Percentiles rank a stretch among this genome's conserved stretches.
phyloP scores from a whole-genome alignment of 208 protist genomes.

The Leishmania tropica region DNA sequence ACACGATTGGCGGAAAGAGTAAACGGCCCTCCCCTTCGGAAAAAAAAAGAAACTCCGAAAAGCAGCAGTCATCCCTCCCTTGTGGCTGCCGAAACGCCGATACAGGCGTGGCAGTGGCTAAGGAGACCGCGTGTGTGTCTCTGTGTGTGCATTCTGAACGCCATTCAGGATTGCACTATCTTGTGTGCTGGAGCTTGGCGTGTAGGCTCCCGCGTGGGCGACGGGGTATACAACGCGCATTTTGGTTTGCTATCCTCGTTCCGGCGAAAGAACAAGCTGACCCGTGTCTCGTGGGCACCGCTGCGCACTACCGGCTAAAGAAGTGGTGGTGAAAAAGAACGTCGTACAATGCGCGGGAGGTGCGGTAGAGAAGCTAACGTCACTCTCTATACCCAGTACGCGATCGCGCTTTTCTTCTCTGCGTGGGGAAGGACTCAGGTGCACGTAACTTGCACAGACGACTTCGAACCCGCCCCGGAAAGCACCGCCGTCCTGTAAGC shows the following conservation, averaged over 20 bases:
- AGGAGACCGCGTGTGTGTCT: neutral
- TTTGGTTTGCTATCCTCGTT: neutral
- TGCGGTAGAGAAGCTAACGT: neutral
- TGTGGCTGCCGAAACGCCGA: neutral
- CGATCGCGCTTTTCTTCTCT: neutral
- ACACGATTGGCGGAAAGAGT: neutral
- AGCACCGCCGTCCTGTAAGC: neutral
- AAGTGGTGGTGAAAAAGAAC: neutral
- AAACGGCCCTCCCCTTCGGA: neutral
- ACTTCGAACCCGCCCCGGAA: neutral
- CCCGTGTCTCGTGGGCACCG: neutral
- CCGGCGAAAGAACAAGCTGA: neutral
- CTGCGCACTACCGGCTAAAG: neutral
- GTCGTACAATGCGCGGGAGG: neutral
- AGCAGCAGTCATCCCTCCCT: neutral
- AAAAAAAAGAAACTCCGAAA: too few relatives aligned
- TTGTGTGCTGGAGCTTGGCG: neutral
- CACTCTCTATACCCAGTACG: neutral
- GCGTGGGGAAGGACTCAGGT: neutral
- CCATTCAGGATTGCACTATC: neutral
- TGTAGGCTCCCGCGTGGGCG: neutral
- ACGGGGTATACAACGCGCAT: neutral
- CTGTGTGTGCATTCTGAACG: neutral
- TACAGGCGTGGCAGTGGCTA: neutral
- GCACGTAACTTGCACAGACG: neutral